Base-by-base conservation (phyloP, 2,329 filamentous ascomycete genomes). In the Colletotrichum falcatum region DNA sequence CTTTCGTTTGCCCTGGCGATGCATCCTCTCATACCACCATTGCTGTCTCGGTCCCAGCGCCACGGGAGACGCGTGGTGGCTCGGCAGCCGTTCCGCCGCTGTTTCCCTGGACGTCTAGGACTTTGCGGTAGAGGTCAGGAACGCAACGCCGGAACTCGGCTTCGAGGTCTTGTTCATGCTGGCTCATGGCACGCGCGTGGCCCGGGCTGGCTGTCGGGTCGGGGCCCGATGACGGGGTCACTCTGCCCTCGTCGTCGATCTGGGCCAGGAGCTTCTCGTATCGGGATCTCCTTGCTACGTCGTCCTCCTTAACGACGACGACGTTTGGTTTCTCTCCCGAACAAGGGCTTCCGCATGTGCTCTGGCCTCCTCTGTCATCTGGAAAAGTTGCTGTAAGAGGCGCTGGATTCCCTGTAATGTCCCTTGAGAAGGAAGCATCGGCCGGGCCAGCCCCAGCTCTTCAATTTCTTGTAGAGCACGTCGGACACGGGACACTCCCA, bases 401-500 rank as follows among this genome's bases (percentile, higher is more conserved):
- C 79, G 20, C 85, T 86, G 71, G 89, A 89, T 72, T 89, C 87
- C 56, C 82, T 81, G 74, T 86, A 89, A 63, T 87, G 85, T 0
- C 87, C 87, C 74, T 88, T 88, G 42, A 89, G 80, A 9, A 89
- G 79, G 73, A 88, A 88, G 69, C 81, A 85, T 49, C 83, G 82
- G 2, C 87, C 87, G 0, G 73, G 71, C 87, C 87, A 89, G 28
- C 83, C 84, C 73, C 82, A 81, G 20, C 76, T 75, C 60, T 78
- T 82, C 62, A 89, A 80, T 70, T 86, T 86, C 48, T 81, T 76
- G 26, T 82, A 76, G 2, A 89, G 74, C 0, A 81, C 77, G 18
- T 83, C 81, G 3, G 86, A 86, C 2, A 83, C 76, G 0, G 86
- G 86, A 48, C 86, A 87, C 68, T 88, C 86, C 82, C 84, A 85